Conservation (phyloP, 176 grass and related monocot genomes). For the Bolboschoenus planiculmis region DNA sequence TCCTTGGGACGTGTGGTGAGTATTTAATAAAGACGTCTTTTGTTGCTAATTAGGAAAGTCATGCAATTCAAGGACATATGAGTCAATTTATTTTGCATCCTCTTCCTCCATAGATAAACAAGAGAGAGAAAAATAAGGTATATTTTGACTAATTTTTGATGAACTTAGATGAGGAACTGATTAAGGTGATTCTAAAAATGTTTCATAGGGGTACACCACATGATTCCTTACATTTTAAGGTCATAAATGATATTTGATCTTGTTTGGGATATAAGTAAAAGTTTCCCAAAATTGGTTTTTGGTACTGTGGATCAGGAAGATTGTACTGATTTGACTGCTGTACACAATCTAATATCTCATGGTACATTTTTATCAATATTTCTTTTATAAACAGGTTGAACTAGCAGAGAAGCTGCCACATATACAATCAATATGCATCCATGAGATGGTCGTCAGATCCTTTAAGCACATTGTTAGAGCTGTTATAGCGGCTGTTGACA, state of each 20-base stretch:
- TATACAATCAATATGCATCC: slow-evolving; percentile 98
- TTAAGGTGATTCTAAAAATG: background rate
- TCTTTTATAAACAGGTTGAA: slow-evolving; percentile 68
- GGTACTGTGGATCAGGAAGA: background rate
- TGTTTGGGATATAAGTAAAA: background rate
- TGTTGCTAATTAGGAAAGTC: background rate
- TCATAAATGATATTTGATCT: background rate
- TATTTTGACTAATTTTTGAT: background rate
- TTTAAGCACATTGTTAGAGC: slow-evolving; percentile 88
- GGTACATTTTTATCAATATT: background rate
- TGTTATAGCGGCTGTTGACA: slow-evolving; percentile 75
- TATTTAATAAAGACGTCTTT: slow-evolving; percentile 7
- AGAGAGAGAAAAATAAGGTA: background rate
- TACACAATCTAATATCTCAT: background rate
- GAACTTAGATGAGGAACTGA: background rate
- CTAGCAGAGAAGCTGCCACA: slow-evolving; percentile 84
- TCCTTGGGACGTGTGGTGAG: slow-evolving; percentile 83
- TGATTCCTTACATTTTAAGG: background rate
- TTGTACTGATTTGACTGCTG: background rate
- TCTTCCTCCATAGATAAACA: background rate
- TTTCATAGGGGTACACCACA: background rate
- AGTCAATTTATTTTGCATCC: background rate
- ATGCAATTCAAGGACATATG: background rate
- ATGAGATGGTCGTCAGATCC: slow-evolving; percentile 97
- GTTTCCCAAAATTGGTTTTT: background rate